phyloP scores from a whole-genome alignment of 495 filamentous ascomycete species.

The Pseudevernia furfuracea region DNA sequence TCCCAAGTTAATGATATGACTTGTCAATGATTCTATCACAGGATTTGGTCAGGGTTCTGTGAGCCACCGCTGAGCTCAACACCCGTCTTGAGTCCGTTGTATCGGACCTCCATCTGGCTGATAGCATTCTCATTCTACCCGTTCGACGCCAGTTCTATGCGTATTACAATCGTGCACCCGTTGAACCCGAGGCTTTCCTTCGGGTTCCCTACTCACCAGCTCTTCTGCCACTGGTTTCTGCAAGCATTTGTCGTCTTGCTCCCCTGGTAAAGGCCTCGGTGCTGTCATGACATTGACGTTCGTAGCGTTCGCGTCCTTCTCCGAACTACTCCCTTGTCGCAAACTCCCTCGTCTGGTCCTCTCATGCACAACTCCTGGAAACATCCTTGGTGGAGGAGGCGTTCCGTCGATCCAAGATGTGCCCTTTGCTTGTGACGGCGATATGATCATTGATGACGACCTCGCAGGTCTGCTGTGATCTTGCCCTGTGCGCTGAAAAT shows the following conservation, averaged over 20 bases:
- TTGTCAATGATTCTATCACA: not conserved
- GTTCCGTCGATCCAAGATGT: slow-evolving; percentile 26
- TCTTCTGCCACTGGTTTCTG: slow-evolving; percentile 59
- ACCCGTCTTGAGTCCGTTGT: not conserved
- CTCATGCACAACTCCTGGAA: slow-evolving; percentile 62
- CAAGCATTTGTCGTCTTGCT: slow-evolving; percentile 49
- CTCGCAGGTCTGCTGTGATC: slow-evolving; percentile 16
- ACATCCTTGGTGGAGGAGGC: slow-evolving; percentile 56
- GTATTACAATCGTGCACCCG: not conserved
- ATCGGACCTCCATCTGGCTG: not conserved
- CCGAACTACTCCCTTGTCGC: slow-evolving; percentile 31
- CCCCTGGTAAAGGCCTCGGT: not conserved
- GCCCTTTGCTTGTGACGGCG: slow-evolving; percentile 21
- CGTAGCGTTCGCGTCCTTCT: slow-evolving; percentile 27
- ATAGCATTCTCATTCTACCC: not conserved
- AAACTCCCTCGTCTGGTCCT: slow-evolving; percentile 45
- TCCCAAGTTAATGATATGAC: not conserved
- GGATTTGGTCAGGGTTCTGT: not conserved
- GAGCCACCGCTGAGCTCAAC: not conserved
- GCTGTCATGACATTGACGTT: slow-evolving; percentile 7
- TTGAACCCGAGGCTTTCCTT: not conserved
- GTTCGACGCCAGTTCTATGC: not conserved
- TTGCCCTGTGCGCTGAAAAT: slow-evolving; percentile 19
- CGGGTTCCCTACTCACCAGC: slow-evolving; percentile 45
- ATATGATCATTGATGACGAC: slow-evolving; percentile 22